Conservation (phyloP, 768 basidiomycete species). For the Boletellus ananiceps region DNA sequence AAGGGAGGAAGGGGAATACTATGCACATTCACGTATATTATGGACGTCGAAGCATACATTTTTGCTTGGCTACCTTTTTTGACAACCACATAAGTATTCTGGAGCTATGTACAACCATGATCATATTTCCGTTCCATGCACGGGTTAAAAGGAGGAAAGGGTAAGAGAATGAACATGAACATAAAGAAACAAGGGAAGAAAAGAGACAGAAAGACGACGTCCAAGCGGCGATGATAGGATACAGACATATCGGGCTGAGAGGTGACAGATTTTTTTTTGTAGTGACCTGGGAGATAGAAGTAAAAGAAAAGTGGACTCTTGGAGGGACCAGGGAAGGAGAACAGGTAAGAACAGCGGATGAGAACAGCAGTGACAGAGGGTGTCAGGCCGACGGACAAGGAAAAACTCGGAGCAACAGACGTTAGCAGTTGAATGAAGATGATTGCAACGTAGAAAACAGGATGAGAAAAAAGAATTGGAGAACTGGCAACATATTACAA, state of each 20-base stretch:
- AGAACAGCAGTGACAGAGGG: slow-evolving; percentile 15
- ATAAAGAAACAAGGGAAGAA: neutral
- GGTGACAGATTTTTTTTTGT: slow-evolving; percentile 23
- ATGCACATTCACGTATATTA: too few relatives aligned
- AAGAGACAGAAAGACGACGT: slow-evolving; percentile 2
- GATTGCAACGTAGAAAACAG: neutral
- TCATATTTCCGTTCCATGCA: slow-evolving; percentile 25
- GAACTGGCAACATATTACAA: slow-evolving; percentile 19
- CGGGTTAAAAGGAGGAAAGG: slow-evolving; percentile 17
- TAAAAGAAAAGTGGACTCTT: neutral
- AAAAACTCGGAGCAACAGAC: slow-evolving; percentile 20
- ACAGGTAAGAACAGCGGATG: slow-evolving; percentile 12
- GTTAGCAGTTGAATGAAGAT: slow-evolving; percentile 17
- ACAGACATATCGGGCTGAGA: slow-evolving; percentile 24
- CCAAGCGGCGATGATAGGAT: slow-evolving; percentile 23
- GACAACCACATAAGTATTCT: neutral
- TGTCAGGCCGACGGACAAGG: slow-evolving; percentile 5
- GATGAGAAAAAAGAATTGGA: neutral
- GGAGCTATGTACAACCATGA: slow-evolving; percentile 24
- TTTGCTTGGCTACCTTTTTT: neutral
- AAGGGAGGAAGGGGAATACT: too few relatives aligned
- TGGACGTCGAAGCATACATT: too few relatives aligned
- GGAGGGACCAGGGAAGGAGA: neutral
- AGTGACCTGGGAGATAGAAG: neutral
- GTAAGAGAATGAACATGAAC: neutral